These are phyloP conservation scores for Sicyos baderoa DNA, from an alignment of 306 rosid genomes.

Conservation along the genomic window DNA sequence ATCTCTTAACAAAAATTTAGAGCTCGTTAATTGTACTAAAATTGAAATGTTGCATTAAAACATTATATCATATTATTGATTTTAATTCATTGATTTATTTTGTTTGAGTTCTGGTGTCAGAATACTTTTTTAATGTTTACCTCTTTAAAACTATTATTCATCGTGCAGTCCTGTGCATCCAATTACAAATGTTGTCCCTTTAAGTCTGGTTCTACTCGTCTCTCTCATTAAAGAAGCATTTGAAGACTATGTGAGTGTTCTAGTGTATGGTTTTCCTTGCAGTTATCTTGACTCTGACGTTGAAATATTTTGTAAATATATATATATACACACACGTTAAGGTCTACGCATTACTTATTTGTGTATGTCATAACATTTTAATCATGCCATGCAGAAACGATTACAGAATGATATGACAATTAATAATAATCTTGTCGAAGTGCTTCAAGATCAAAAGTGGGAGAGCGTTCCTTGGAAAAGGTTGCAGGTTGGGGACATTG, in stretches of 20 bases:
- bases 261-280: slow-evolving; percentile 20
- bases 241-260: slow-evolving; percentile 81
- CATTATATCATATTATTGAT: not conserved
- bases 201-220: slow-evolving; percentile 77
- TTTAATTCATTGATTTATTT: not conserved
- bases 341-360: slow-evolving; percentile 15
- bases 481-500: slow-evolving; percentile 83
- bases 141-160: slow-evolving; percentile 18
- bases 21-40: not conserved
- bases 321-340: not conserved
- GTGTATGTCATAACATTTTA: slow-evolving; percentile 18
- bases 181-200: slow-evolving; percentile 77
- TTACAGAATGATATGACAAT: slow-evolving; percentile 81
- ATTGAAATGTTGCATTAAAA: not conserved
- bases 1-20: not conserved
- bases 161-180: slow-evolving; percentile 84
- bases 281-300: slow-evolving; percentile 12
- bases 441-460: slow-evolving; percentile 80
- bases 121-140: not conserved
- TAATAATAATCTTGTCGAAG: slow-evolving; percentile 56
- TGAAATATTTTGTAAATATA: not conserved
- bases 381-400: slow-evolving; percentile 61
- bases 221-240: slow-evolving; percentile 89
- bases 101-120: not conserved
- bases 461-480: slow-evolving; percentile 72